A percentile compares a stretch with the other conserved stretches of the same genome.
These are phyloP conservation scores for Cordyceps farinosa DNA, from an alignment of 2,329 filamentous ascomycete genomes.

Conservation along the genomic window DNA sequence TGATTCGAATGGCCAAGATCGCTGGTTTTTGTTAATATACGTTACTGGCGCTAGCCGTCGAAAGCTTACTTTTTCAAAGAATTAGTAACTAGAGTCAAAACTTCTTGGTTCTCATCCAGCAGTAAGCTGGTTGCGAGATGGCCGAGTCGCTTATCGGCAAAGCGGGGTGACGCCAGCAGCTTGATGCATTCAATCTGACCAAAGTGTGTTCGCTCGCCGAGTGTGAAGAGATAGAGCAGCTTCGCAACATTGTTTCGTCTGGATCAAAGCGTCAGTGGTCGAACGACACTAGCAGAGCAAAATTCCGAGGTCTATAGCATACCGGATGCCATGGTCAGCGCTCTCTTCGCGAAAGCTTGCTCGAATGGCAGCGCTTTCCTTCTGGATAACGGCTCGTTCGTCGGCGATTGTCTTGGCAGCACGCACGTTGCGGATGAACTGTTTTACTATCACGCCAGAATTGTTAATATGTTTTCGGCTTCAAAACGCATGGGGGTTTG, in stretches of 20 bases:
- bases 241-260: slow-evolving; percentile 99
- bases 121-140: slow-evolving; percentile 95
- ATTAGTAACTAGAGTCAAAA: slow-evolving; percentile 94
- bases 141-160: slow-evolving; percentile 94
- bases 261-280: neutral
- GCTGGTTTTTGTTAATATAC: slow-evolving; percentile 45
- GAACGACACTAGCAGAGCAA: neutral
- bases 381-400: slow-evolving; percentile 96
- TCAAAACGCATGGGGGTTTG: slow-evolving; percentile 18
- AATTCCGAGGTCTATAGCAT: slow-evolving; percentile 30
- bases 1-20: slow-evolving; percentile 97
- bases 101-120: slow-evolving; percentile 97
- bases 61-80: slow-evolving; percentile 83
- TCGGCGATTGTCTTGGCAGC: slow-evolving; percentile 98
- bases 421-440: slow-evolving; percentile 98
- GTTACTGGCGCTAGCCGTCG: neutral
- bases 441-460: slow-evolving; percentile 68
- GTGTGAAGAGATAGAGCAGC: slow-evolving; percentile 93
- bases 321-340: slow-evolving; percentile 87
- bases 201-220: slow-evolving; percentile 96
- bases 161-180: slow-evolving; percentile 90
- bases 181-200: slow-evolving; percentile 99
- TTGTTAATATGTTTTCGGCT: slow-evolving; percentile 1
- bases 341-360: slow-evolving; percentile 98
- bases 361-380: slow-evolving; percentile 96